Evolutionary conservation across 177 flowering plant species (phyloP), one percentile per base, ranked within the genome.

Genomic region (Vitis hybrid): DNA sequence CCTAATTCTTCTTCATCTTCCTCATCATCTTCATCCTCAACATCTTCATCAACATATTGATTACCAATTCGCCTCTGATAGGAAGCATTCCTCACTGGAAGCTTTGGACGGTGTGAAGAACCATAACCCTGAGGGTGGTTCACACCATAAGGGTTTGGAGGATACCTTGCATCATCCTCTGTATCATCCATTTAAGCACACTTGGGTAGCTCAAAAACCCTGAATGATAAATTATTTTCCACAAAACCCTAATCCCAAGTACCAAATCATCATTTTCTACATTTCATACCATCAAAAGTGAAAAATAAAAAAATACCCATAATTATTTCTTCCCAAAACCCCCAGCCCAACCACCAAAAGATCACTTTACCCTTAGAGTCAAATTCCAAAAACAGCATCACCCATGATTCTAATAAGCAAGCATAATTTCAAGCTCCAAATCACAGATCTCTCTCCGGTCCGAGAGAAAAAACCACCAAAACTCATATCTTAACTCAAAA

Each of bases 121-220:
- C 81, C 78, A 65, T 72, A 82, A 52, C 71, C 80, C 70, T 68
- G 75, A 21, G 27, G 77, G 49, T 76, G 72, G 68, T 80, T 79
- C 62, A 52, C 63, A 61, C 78, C 72, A 68, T 79, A 78, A 11
- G 82, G 64, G 18, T 79, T 79, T 9, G 84, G 76, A 1, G 86
- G 82, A 72, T 84, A 83, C 69, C 81, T 81, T 1, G 81, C 81
- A 75, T 84, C 89, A 72, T 91, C 97, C 73, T 89, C 89, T 6
- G 79, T 79, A 62, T 89, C 87, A 65, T 83, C 92, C 97, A 87
- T 85, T 62, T 27, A 51, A 64, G 13, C 64, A 70, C 21, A 40
- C 46, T 40, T 40, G 46, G 46, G 46, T 5, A 57, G 55, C 9
- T 40, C 13, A 54, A 60, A 40, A 54, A 24, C 59, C 68, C 62